These are phyloP conservation scores for Clonostachys byssicola DNA, from an alignment of 2,329 filamentous ascomycete genomes.

Conservation along the genomic window DNA sequence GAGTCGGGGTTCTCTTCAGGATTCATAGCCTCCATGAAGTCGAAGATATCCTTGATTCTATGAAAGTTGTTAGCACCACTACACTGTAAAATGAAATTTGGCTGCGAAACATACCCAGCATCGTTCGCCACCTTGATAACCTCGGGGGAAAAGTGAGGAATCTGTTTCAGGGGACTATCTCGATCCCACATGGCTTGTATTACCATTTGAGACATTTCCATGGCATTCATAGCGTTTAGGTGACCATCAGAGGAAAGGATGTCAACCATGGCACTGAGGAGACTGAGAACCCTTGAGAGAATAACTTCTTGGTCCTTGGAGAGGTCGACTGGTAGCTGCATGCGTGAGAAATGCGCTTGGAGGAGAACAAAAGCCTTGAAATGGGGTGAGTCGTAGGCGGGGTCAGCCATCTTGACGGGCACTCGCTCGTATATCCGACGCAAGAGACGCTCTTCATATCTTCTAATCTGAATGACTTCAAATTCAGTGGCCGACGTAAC, in stretches of 20 bases:
- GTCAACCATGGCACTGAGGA: slow-evolving; percentile 90
- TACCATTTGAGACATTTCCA: slow-evolving; percentile 99
- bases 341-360: slow-evolving; percentile 94
- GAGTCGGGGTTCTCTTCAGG: slow-evolving; percentile 88
- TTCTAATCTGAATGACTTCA: slow-evolving; percentile 87
- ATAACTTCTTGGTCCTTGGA: slow-evolving; percentile 94
- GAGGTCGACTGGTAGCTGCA: slow-evolving; percentile 93
- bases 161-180: slow-evolving; percentile 94
- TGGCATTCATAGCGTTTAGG: slow-evolving; percentile 94
- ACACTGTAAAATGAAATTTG: slow-evolving; percentile 1
- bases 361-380: slow-evolving; percentile 98
- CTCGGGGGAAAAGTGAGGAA: slow-evolving; percentile 86
- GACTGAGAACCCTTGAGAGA: slow-evolving; percentile 76
- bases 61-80: background rate
- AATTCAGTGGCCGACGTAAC: slow-evolving; percentile 96
- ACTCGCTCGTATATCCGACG: slow-evolving; percentile 91
- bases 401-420: slow-evolving; percentile 90
- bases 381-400: slow-evolving; percentile 86
- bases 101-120: slow-evolving; percentile 55
- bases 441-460: slow-evolving; percentile 85
- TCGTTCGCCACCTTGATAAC: slow-evolving; percentile 79
- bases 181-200: slow-evolving; percentile 99
- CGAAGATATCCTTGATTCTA: slow-evolving; percentile 88
- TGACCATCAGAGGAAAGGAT: slow-evolving; percentile 94
- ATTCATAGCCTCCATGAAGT: slow-evolving; percentile 99